Percentiles rank a stretch among this genome's conserved stretches.
These are phyloP conservation scores for Apiospora saccharicola DNA, from an alignment of 2,329 filamentous ascomycete genomes.

Conservation along the genomic window DNA sequence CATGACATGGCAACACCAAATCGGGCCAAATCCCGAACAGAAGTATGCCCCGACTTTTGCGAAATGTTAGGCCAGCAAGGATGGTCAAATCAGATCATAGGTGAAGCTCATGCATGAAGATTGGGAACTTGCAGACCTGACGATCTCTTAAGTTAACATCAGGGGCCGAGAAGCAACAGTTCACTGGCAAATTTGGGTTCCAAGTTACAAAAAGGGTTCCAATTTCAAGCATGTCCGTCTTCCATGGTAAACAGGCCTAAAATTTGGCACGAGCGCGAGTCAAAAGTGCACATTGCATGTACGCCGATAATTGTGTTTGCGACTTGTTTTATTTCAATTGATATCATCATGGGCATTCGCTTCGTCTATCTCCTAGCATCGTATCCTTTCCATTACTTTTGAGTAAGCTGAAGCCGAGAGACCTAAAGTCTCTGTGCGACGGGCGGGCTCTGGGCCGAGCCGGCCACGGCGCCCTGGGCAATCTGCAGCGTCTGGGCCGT, in stretches of 20 bases:
- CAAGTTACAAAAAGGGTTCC: too few relatives aligned
- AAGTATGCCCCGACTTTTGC: background rate
- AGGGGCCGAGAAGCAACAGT: too few relatives aligned
- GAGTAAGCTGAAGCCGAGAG: background rate
- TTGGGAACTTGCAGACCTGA: too few relatives aligned
- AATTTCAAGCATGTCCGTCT: too few relatives aligned
- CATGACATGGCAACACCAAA: background rate
- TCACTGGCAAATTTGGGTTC: too few relatives aligned
- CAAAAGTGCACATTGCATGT: background rate
- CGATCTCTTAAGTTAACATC: too few relatives aligned
- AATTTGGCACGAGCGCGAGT: too few relatives aligned
- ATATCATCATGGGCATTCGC: background rate
- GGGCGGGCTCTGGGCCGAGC: background rate
- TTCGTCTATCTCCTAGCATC: background rate
- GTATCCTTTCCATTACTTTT: background rate
- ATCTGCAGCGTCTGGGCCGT: background rate
- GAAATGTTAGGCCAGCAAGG: background rate
- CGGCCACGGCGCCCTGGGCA: slow-evolving; percentile 18
- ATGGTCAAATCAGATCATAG: too few relatives aligned
- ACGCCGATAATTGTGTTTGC: background rate
- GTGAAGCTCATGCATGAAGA: too few relatives aligned
- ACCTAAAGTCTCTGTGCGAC: background rate
- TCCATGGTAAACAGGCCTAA: background rate
- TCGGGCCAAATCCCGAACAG: background rate
- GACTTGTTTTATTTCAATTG: background rate